Conservation (phyloP, 306 rosid genomes). For the Acacia confusa region DNA sequence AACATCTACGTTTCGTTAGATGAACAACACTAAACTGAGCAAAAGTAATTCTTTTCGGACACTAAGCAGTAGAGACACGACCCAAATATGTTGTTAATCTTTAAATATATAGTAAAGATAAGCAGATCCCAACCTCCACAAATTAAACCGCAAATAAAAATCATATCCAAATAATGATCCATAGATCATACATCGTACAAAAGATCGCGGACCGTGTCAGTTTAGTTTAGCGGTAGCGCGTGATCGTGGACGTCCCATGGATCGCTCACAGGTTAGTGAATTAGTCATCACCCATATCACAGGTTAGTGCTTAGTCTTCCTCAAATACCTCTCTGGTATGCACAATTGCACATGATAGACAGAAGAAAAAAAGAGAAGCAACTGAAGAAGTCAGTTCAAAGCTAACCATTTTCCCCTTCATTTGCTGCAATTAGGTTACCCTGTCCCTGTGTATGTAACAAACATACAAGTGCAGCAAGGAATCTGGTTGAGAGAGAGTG, state of each 20-base stretch:
- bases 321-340: neutral
- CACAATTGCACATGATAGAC: constrained; percentile 4
- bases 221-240: neutral
- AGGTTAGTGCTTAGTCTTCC: neutral
- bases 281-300: neutral
- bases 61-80: too few species aligned
- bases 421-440: constrained; percentile 51
- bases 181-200: neutral
- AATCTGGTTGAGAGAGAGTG: constrained; percentile 32
- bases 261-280: neutral
- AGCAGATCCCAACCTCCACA: neutral
- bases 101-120: too few species aligned
- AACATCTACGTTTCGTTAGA: too few species aligned
- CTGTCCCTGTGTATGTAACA: constrained; percentile 48
- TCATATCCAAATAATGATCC: neutral
- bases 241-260: neutral
- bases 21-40: too few species aligned
- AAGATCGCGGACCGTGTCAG: neutral
- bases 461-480: constrained; percentile 49
- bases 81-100: too few species aligned
- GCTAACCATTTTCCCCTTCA: constrained; percentile 33
- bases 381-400: constrained; percentile 3
- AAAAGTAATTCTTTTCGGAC: too few species aligned
- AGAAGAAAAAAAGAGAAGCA: neutral
- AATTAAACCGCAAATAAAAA: neutral